These are phyloP conservation scores for Saccharum spontaneum DNA, from an alignment of 176 grass and related monocot species.

Conservation along the genomic window DNA sequence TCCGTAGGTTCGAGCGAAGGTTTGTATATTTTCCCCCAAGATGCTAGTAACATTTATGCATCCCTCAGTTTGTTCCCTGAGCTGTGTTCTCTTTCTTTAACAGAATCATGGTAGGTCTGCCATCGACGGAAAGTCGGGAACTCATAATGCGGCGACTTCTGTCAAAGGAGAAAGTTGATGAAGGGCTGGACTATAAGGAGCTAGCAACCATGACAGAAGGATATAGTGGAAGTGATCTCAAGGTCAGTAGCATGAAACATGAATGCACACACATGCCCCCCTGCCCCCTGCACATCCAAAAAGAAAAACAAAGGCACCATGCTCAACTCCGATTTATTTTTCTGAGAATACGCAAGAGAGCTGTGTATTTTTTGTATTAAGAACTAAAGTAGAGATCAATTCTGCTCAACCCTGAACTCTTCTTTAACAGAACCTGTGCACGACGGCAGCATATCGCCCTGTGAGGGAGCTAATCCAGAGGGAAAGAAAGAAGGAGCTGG, in stretches of 20 bases:
- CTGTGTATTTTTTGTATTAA: neutral
- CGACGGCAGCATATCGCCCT: constrained; percentile 84
- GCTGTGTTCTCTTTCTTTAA: constrained; percentile 23
- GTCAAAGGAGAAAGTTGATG: constrained; percentile 77
- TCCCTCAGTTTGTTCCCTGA: neutral
- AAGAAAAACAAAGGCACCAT: neutral
- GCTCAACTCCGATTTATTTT: neutral
- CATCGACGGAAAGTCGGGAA: constrained; percentile 74
- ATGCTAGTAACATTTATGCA: neutral
- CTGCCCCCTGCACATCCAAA: neutral
- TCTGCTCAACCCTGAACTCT: neutral
- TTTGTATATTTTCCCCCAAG: constrained; percentile 30
- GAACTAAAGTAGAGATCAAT: neutral
- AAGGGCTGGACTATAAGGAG: constrained; percentile 73
- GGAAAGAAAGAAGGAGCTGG: constrained; percentile 88
- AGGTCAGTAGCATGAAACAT: constrained; percentile 56
- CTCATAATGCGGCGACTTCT: constrained; percentile 73
- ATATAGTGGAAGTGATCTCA: constrained; percentile 91
- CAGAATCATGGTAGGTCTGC: constrained; percentile 93
- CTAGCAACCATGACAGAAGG: constrained; percentile 89
- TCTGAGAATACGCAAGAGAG: neutral
- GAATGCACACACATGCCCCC: neutral
- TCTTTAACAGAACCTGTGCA: constrained; percentile 78
- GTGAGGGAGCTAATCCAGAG: constrained; percentile 89
- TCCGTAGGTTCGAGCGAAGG: constrained; percentile 86